These are phyloP conservation scores for Cordyceps tenuipes DNA, from an alignment of 2,329 filamentous ascomycete genomes.

Conservation along the genomic window DNA sequence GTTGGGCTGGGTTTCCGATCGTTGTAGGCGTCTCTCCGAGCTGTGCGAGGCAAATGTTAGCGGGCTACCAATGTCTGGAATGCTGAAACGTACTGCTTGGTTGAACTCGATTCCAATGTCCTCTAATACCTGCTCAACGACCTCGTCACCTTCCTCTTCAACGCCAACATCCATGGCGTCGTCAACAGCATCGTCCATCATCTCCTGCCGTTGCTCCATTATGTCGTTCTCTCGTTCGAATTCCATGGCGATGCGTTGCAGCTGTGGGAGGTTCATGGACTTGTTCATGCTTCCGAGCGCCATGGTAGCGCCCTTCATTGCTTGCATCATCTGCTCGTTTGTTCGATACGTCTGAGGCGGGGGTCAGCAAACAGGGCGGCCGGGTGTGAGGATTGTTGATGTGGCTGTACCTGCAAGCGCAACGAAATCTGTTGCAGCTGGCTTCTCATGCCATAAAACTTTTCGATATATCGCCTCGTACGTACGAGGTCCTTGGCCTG, in stretches of 20 bases:
- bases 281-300: slow-evolving; percentile 95
- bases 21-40: slow-evolving; percentile 86
- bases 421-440: slow-evolving; percentile 94
- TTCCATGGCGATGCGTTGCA: slow-evolving; percentile 97
- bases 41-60: slow-evolving; percentile 38
- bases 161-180: slow-evolving; percentile 86
- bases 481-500: slow-evolving; percentile 95
- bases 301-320: slow-evolving; percentile 95
- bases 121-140: slow-evolving; percentile 92
- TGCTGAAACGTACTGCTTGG: slow-evolving; percentile 60
- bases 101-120: slow-evolving; percentile 94
- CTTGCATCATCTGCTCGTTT: slow-evolving; percentile 99
- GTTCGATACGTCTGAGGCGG: slow-evolving; percentile 74
- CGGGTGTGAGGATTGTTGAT: not conserved
- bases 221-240: slow-evolving; percentile 98
- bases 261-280: slow-evolving; percentile 90
- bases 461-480: slow-evolving; percentile 89
- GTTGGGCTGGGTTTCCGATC: slow-evolving; percentile 62
- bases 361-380: slow-evolving; percentile 2
- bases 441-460: slow-evolving; percentile 97
- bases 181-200: slow-evolving; percentile 99
- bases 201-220: slow-evolving; percentile 97
- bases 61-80: not conserved
- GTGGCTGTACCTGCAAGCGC: slow-evolving; percentile 67
- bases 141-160: slow-evolving; percentile 93